Conservation (phyloP, 177 flowering plant species). For the Telopea speciosissima region DNA sequence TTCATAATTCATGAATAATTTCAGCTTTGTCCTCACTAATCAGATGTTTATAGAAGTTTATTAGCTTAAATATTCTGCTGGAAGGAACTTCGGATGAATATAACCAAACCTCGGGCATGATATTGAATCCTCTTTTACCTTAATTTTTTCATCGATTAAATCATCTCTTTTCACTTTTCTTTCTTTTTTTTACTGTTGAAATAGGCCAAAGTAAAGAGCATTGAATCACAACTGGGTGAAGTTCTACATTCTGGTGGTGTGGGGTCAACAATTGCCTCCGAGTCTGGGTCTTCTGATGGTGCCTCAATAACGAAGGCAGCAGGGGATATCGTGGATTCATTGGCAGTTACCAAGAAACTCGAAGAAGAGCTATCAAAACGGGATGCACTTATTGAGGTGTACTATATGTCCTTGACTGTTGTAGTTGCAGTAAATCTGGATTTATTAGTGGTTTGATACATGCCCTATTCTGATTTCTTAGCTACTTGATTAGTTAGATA, state of each 20-base stretch:
- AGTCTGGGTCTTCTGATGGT: conserved; percentile 28
- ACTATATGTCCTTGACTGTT: conserved; percentile 6
- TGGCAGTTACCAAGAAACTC: conserved; percentile 71
- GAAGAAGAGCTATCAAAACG: conserved; percentile 93
- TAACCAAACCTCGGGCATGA: not conserved
- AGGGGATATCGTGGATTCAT: conserved; percentile 50
- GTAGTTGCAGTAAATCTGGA: no score
- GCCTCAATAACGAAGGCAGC: conserved; percentile 30
- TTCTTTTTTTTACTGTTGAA: no score
- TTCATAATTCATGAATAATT: not conserved
- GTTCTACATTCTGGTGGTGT: conserved; percentile 43
- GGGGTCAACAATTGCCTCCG: conserved; percentile 34
- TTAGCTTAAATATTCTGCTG: no score
- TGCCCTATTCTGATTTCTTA: no score
- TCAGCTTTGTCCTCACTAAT: not conserved
- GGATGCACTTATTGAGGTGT: conserved; percentile 95
- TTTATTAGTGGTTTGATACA: no score
- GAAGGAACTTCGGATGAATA: not conserved
- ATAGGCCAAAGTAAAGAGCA: conserved; percentile 57
- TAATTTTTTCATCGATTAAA: not conserved
- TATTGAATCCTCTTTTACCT: not conserved
- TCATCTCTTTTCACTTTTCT: not conserved
- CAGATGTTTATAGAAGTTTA: no score
- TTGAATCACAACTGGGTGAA: conserved; percentile 59
- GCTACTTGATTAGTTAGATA: no score